Evolutionary conservation across 768 basidiomycete genomes (phyloP), one percentile per base, ranked within the genome.

Genomic region (Naganishia vaughanmartiniae): DNA sequence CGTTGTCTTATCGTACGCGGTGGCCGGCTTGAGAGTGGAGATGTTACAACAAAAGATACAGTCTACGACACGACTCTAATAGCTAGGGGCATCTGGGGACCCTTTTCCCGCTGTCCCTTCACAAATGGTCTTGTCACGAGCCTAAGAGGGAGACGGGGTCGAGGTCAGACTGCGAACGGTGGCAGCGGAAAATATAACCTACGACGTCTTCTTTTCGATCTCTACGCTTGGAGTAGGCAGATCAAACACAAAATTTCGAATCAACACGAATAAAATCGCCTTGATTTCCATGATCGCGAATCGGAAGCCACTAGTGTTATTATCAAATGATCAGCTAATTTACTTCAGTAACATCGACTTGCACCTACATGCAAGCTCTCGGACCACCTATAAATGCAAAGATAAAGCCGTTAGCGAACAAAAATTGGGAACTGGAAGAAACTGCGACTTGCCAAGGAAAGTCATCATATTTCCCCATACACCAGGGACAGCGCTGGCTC

Each of bases 241-340:
- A 31, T 77, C 73, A 70, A 82, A 82, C n/a, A 74, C 71, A 67
- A 80, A 79, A 33, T 70, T 73, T 42, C 79, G 65, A 12, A 82
- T 75, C 51, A 81, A 67, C 2, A 80, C 76, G 69, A 80, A 82
- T 42, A 82, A 60, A 33, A 82, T 77, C 15, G 74, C 76, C 57
- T 79, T 79, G 71, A 82, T 79, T 67, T 82, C 81, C 7, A 75
- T 76, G 28, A 82, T 63, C 11, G 81, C 80, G 63, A 81, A 82
- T n/a, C 79, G 74, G 70, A 80, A 80, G 14, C 81, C 80, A 42
- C 80, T 81, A 70, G 74, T 76, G 10, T 28, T 30, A 39, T 0
- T 33, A 36, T 21, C 10, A 31, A 19, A 28, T 1, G 24, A 31
- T 54, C 26, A 21, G 17, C 6, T 34, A 19, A 36, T 24, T 0